Conservation (phyloP, 306 rosid species). For the Geum urbanum region DNA sequence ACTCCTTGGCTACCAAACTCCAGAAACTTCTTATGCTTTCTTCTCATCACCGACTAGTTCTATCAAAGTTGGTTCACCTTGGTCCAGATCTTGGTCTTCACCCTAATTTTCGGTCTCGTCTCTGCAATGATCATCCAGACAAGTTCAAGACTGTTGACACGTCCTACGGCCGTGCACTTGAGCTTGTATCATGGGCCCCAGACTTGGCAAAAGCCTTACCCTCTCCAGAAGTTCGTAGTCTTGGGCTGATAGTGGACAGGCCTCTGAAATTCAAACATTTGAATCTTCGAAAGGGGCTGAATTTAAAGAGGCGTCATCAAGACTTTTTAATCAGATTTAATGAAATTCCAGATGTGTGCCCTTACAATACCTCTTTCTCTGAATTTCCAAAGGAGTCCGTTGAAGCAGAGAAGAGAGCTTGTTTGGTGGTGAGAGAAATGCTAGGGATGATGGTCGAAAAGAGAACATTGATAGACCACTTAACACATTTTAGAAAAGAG, state of each 20-base stretch:
- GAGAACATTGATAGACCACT: constrained; percentile 82
- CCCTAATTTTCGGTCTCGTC: constrained; percentile 71
- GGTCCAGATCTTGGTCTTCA: constrained; percentile 91
- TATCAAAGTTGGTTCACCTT: constrained; percentile 82
- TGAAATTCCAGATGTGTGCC: constrained; percentile 74
- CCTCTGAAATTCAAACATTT: constrained; percentile 86
- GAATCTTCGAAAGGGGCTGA: constrained; percentile 78
- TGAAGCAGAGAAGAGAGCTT: constrained; percentile 84
- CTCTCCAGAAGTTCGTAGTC: constrained; percentile 33
- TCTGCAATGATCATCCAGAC: constrained; percentile 76
- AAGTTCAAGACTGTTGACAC: constrained; percentile 75
- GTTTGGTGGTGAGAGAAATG: constrained; percentile 75
- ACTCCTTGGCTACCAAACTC: constrained; percentile 64
- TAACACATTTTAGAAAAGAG: constrained; percentile 90
- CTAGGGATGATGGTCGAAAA: constrained; percentile 71
- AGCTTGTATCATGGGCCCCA: constrained; percentile 72
- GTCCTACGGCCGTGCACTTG: constrained; percentile 87
- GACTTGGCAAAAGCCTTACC: constrained; percentile 60
- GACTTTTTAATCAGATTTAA: constrained; percentile 65
- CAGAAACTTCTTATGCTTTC: constrained; percentile 91
- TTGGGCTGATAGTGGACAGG: constrained; percentile 69
- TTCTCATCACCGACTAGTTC: constrained; percentile 56
- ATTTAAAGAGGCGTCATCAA: constrained; percentile 70
- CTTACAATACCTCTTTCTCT: constrained; percentile 43
- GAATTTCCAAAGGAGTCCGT: constrained; percentile 52